phyloP scores from a whole-genome alignment of 441 rosid species.

The Kokia cookei region DNA sequence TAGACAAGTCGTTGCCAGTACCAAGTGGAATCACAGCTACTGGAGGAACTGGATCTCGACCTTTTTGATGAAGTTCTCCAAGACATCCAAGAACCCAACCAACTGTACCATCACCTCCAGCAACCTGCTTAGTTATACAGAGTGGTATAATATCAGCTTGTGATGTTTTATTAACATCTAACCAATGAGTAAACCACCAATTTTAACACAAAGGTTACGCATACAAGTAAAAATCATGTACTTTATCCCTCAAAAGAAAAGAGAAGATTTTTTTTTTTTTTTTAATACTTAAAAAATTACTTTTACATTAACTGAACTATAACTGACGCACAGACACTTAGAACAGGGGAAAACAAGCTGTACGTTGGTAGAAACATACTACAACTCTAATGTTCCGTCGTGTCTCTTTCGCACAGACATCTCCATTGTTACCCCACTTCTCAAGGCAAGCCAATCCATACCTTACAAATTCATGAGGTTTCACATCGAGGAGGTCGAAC shows the following conservation, averaged over 20 bases:
- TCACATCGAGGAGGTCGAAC: conserved; percentile 72
- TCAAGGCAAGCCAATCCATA: conserved; percentile 84
- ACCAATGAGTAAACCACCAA: not conserved
- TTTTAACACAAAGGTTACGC: not conserved
- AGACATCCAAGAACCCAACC: conserved; percentile 96
- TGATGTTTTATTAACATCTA: not conserved
- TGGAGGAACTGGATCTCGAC: conserved; percentile 73
- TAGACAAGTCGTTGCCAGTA: conserved; percentile 88
- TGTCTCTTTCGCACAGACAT: conserved; percentile 66
- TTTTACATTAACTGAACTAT: not conserved
- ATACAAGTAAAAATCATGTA: not conserved
- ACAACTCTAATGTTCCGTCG: conserved; percentile 75
- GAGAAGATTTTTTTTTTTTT: not conserved
- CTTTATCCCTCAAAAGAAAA: not conserved
- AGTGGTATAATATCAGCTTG: not conserved
- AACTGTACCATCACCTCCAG: conserved; percentile 99
- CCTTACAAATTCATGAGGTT: conserved; percentile 69
- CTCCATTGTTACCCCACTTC: conserved; percentile 61
- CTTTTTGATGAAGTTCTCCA: conserved; percentile 48
- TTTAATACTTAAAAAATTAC: not conserved
- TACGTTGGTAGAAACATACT: conserved; percentile 36
- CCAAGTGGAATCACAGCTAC: conserved; percentile 89
- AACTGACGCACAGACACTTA: not conserved
- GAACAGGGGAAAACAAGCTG: not conserved
- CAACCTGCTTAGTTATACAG: conserved; percentile 55